Evolutionary conservation across 2,329 filamentous ascomycete species (phyloP), one percentile per base, ranked within the genome.

Genomic region (Talaromyces sp.): DNA sequence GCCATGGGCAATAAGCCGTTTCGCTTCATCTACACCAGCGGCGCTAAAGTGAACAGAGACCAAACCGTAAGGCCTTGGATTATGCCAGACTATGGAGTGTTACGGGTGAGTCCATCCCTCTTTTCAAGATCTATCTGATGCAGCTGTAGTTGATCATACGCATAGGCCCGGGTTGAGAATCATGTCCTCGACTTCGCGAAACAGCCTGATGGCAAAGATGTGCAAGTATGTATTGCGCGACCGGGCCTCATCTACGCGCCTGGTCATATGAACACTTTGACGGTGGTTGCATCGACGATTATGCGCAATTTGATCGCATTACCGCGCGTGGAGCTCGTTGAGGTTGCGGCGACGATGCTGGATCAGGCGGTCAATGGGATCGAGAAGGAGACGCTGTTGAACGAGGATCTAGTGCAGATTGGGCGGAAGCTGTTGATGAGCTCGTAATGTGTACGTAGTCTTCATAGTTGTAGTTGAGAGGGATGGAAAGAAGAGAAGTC

Each of bases 21-120:
- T 39, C 78, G 79, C 1, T 85, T 84, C 65, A 59, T 84, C 2
- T 85, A 84, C 69, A 76, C 82, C 66, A 86, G 83, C 67, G 85
- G 83, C 2, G 68, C 73, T 1, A 73, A 70, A 0, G 75, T 77
- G 2, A 78, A 80, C 67, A 77, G 82, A 1, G 84, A 86, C 56
- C 80, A 75, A 22, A 76, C 69, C 13, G 80, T 83, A 70, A 81
- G 73, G 60, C 79, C 77, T 1, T 70, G 66, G 66, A 61, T 67
- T 61, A 43, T 33, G 68, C 58, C 59, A 9, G 73, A 83, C 47
- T 86, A 85, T 64, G 67, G 60, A 8, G 63, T 81, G 10, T 78
- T 86, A 78, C 71, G 84, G n/a, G 84, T 84, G 73, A 68, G 78
- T 70, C n/a, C 14, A 22, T 43, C 33, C 1, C 19, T 19, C 27